Evolutionary conservation across 192 early-diverging fungal genomes (phyloP), one percentile per base, ranked within the genome.

Genomic region (Coemansia sp.): DNA sequence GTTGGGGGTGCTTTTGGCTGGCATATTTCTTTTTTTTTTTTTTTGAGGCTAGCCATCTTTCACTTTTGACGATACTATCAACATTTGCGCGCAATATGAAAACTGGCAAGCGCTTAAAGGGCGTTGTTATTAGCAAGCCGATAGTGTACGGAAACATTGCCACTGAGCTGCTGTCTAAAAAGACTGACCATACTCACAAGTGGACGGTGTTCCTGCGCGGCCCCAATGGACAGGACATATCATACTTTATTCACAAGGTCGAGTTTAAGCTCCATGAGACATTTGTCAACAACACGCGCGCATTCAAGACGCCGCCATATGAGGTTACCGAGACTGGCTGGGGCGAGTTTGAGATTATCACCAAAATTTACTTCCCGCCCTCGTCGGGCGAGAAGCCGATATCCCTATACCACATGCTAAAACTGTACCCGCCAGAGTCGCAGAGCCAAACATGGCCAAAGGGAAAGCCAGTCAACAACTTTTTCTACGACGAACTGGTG

Each of bases 291-390:
- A 84, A 80, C 74, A 86, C 80, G 63, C 72, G 85, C 6, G 76
- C 94, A 20, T 94, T 95, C 65, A 81, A 91, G 38, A 91, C 90
- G 36, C 70, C 75, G 44, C 97, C 97, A 8, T 98, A 93, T 70
- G 95, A 96, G 78, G 90, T 98, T 31, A 86, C 89, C 34, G 98
- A 99, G 77, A 95, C 98, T 15, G 98, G 98, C 38, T 99, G 98
- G 98, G 98, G 98, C 71, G 96, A 99, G 84, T 99, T 99, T 80
- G 96, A 98, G 65, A 94, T 99, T 61, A 86, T 90, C 29, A 98
- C 98, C 67, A 96, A 95, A 74, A 89, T 99, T 38, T 90, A 91
- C 68, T 95, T 98, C 73, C 86, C 89, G 18, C 89, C 92, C 34
- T 73, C 82, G 13, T 83, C 90, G 41, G 93, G 93, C 63, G 94